phyloP scores from a whole-genome alignment of 345 rosid genomes.

The Aegle marmelos region DNA sequence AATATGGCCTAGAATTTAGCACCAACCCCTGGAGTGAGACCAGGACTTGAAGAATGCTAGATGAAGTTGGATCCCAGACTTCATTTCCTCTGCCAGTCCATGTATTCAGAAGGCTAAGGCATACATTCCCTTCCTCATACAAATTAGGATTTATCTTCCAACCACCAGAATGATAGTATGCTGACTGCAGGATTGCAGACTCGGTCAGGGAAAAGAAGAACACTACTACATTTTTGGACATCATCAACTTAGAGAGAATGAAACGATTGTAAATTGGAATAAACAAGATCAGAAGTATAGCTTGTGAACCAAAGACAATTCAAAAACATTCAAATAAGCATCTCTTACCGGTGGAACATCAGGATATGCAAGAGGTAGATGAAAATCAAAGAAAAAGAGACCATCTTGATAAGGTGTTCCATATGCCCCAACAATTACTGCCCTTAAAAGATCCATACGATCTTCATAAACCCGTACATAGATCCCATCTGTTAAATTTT shows the following conservation, averaged over 20 bases:
- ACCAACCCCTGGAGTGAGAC: slow-evolving; percentile 98
- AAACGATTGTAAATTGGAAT: background rate
- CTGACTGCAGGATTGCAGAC: slow-evolving; percentile 57
- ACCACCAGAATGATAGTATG: slow-evolving; percentile 95
- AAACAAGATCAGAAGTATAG: background rate
- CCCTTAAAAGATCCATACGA: slow-evolving; percentile 91
- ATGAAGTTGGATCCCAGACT: slow-evolving; percentile 91
- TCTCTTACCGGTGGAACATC: slow-evolving; percentile 79
- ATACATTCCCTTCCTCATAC: slow-evolving; percentile 95
- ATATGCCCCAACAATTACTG: slow-evolving; percentile 87
- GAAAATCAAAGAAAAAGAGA: slow-evolving; percentile 94
- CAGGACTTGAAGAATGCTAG: slow-evolving; percentile 97
- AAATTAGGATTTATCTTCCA: slow-evolving; percentile 96
- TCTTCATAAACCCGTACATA: slow-evolving; percentile 89
- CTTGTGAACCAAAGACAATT: background rate
- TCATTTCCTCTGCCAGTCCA: slow-evolving; percentile 98
- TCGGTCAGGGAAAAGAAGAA: slow-evolving; percentile 9
- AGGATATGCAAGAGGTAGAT: slow-evolving; percentile 85
- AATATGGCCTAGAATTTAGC: slow-evolving; percentile 93
- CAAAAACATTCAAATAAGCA: slow-evolving; percentile 1
- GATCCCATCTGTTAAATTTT: slow-evolving; percentile 61
- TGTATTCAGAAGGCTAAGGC: slow-evolving; percentile 97
- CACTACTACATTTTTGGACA: background rate
- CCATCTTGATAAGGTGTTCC: slow-evolving; percentile 99
- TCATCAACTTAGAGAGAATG: background rate